Evolutionary conservation across 2,329 filamentous ascomycete species (phyloP), one percentile per base, ranked within the genome.

Genomic region (Scedosporium apiospermum): DNA sequence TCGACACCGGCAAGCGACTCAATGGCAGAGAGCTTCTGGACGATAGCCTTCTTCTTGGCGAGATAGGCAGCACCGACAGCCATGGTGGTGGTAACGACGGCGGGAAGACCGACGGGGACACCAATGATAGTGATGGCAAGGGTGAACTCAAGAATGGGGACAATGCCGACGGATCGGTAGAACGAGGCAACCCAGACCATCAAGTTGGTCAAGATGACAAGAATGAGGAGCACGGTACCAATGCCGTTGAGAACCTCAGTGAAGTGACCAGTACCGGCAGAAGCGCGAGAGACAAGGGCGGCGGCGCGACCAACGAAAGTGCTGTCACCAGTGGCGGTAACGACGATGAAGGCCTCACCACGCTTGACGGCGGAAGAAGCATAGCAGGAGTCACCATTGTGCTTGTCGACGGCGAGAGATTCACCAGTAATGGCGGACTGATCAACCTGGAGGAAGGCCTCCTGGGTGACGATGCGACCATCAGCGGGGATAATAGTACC

Each of bases 61-160:
- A 96, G 85, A 76, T 95, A 95, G 66, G 91, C 89, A 67, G 91
- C 91, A 79, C 91, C 91, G 74, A 96, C 91, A 74, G 91, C 91
- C 91, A 96, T 95, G 73, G 91, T 96, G 69, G 91, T 96, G 70
- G 92, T 96, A 65, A 96, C 91, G 78, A 96, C 91, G 69, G 90
- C 91, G 65, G 91, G 91, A 67, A 96, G 90, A 87, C 91, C 91
- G 77, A 96, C 91, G 62, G 91, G 91, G 27, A 96, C 91, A 83
- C 91, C 91, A 65, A 96, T 90, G 67, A 96, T 93, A 69, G 90
- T 95, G 70, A 96, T 93, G 67, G 89, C 91, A 55, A 96, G 82
- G 62, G 91, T 95, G 79, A 91, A 95, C 67, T 89, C 82, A 58
- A 96, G 86, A 64, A 96, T 96, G 5, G 77, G 76, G 66, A 93